Conservation (phyloP, 176 grass and related monocot genomes). For the Sorghum bicolor region Sorghum_bicolor_NCBIv3 NC_012875.2:58759501-58760000, state of each 20-base stretch:
- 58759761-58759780: constrained; percentile 51
- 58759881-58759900: constrained; percentile 46
- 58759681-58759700: constrained; percentile 47
- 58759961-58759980: too few relatives aligned
- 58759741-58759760: constrained; percentile 47
- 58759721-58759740: constrained; percentile 64
- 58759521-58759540: too few relatives aligned
- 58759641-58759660: constrained; percentile 62
- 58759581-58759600: constrained; percentile 19
- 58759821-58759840: constrained; percentile 42
- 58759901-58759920: constrained; percentile 52
- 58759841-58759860: constrained; percentile 35
- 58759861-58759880: constrained; percentile 47
- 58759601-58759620: constrained; percentile 46
- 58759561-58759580: constrained; percentile 44
- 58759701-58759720: constrained; percentile 40
- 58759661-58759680: constrained; percentile 47
- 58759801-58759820: constrained; percentile 47
- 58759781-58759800: constrained; percentile 43
- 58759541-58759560: constrained; percentile 47
- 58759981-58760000: too few relatives aligned
- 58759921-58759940: not conserved
- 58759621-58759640: constrained; percentile 57
- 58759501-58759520: too few relatives aligned
- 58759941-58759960: too few relatives aligned